phyloP scores from a whole-genome alignment of 23 red algal genomes.

The Gracilaria gracilis region DNA sequence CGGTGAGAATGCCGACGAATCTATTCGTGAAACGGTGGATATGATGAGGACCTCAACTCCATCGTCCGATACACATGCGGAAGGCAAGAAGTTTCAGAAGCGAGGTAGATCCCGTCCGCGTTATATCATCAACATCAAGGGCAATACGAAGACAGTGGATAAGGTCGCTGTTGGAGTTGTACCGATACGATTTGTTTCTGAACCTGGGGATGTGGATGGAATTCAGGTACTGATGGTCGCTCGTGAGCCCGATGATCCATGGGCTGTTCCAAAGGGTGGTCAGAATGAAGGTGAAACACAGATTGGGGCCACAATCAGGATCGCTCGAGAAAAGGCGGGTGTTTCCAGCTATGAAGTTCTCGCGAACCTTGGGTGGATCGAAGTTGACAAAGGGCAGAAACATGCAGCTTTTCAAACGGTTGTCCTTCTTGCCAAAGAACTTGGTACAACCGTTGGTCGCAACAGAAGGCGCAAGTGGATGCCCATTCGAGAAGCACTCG shows the following conservation, averaged over 20 bases:
- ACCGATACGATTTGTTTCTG: conserved; percentile 48
- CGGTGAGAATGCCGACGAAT: background rate
- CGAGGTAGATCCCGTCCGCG: conserved; percentile 36
- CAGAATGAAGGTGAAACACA: conserved; percentile 62
- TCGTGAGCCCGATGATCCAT: conserved; percentile 54
- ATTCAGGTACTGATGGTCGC: conserved; percentile 65
- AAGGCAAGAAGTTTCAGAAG: conserved; percentile 12
- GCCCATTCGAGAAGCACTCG: conserved; percentile 52
- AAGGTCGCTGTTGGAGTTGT: conserved; percentile 69
- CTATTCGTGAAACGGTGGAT: background rate
- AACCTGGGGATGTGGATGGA: background rate
- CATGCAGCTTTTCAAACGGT: conserved; percentile 45
- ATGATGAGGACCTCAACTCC: background rate
- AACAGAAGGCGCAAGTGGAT: conserved; percentile 54
- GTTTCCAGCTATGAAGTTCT: conserved; percentile 55
- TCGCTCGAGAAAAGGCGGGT: conserved; percentile 63
- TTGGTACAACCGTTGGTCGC: conserved; percentile 47
- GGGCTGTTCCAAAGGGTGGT: conserved; percentile 68
- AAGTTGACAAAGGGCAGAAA: conserved; percentile 50
- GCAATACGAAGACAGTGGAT: conserved; percentile 57
- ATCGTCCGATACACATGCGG: background rate
- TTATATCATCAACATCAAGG: conserved; percentile 58
- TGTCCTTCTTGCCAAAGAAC: conserved; percentile 56
- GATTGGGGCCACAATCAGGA: conserved; percentile 43
- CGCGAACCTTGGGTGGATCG: conserved; percentile 66